phyloP scores from a whole-genome alignment of 805 yeast species.

The Debaryomyces maramus region DNA sequence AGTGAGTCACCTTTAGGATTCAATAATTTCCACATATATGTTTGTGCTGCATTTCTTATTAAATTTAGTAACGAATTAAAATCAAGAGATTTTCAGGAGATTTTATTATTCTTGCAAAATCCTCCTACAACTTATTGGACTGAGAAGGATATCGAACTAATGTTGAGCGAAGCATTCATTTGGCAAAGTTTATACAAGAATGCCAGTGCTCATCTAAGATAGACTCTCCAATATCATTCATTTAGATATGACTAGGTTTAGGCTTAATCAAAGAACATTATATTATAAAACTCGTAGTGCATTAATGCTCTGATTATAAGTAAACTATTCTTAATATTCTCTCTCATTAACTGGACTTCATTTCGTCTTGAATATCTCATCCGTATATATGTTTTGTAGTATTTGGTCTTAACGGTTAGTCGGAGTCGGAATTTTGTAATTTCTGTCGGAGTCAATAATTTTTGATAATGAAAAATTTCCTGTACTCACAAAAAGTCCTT shows the following conservation, averaged over 20 bases:
- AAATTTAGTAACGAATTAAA: slow-evolving; percentile 80
- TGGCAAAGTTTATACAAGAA: slow-evolving; percentile 94
- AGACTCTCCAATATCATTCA: slow-evolving; percentile 1
- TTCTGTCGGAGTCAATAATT: slow-evolving; percentile 3
- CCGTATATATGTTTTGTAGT: too few relatives aligned
- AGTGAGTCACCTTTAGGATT: slow-evolving; percentile 77
- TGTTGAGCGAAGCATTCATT: slow-evolving; percentile 92
- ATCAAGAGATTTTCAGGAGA: slow-evolving; percentile 91
- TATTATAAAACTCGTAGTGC: too few relatives aligned
- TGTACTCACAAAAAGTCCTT: background rate
- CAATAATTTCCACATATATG: slow-evolving; percentile 91
- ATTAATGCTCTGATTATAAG: too few relatives aligned
- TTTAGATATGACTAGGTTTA: too few relatives aligned
- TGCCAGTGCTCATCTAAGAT: slow-evolving; percentile 81
- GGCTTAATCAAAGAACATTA: too few relatives aligned
- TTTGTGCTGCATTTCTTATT: slow-evolving; percentile 93
- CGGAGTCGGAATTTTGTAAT: slow-evolving; percentile 1
- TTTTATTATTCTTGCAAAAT: slow-evolving; percentile 85
- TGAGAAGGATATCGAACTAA: slow-evolving; percentile 85
- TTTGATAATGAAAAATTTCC: background rate
- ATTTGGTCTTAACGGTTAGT: too few relatives aligned
- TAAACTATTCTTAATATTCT: too few relatives aligned
- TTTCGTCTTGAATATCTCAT: too few relatives aligned
- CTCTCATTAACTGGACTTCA: too few relatives aligned
- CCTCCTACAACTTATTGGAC: slow-evolving; percentile 86